Evolutionary conservation across 2,329 filamentous ascomycete genomes (phyloP), one percentile per base, ranked within the genome.

Genomic region (Colletotrichum agaves): DNA sequence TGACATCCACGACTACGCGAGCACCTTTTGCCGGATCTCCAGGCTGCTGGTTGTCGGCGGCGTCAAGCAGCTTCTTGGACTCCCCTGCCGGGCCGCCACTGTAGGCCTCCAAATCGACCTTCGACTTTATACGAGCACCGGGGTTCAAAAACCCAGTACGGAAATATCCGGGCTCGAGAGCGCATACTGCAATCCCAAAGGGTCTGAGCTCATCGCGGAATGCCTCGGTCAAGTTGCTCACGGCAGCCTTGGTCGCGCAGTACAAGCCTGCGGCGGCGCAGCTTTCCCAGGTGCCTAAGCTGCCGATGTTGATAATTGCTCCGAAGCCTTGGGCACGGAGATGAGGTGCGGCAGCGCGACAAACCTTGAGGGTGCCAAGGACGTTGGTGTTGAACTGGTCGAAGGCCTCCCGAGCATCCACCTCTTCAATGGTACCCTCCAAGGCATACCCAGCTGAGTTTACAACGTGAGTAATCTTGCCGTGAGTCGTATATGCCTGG

Each of bases 21-120:
- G 78, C 77, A 0, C 84, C 88, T 78, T 88, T 88, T 17, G 75
- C 76, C 3, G 86, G 80, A 72, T 90, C 86, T 0, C 88, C 88
- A 0, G 78, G 81, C 76, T 90, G 87, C 0, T 83, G 81, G 15
- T 83, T 78, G 67, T 88, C 76, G 11, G 75, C 75, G 3, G 49
- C 46, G 3, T 75, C 73, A 35, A 87, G 67, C 3, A 62, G 46
- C 17, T 69, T 73, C 58, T 81, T 70, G 31, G 62, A 56, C 49
- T 71, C 57, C 0, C 76, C 77, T 8, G 76, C 72, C 0, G 78
- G 73, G 23, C 73, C 74, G 6, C 75, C 75, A 2, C 73, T 71
- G 56, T 79, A 80, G 0, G 72, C 76, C 5, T 79, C 78, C 2
- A 74, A 71, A 5, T 76, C 74, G 23, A 77, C 75, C 43, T 75